Evolutionary conservation across 2,329 filamentous ascomycete species (phyloP).

Genomic region (Stromatinia cepivora): DNA sequence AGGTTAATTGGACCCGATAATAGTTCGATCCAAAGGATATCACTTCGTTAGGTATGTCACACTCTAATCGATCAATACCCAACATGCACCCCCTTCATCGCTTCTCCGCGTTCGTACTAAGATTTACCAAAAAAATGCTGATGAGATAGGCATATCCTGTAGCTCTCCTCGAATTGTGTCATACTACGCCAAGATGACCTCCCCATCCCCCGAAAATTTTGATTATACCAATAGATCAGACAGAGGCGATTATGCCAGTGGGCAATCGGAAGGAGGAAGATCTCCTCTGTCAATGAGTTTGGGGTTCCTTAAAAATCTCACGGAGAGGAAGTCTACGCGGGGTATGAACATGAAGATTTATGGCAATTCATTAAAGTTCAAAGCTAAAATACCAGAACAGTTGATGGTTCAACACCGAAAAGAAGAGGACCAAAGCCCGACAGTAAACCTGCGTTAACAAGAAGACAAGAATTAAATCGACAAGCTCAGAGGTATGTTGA

Average conservation of each 20-base stretch:
- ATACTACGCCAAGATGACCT: slow-evolving; percentile 32
- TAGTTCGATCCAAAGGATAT: background rate
- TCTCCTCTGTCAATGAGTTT: slow-evolving; percentile 50
- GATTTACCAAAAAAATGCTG: slow-evolving; percentile 2
- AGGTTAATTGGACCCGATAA: background rate
- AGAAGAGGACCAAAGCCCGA: slow-evolving; percentile 93
- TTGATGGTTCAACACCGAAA: slow-evolving; percentile 84
- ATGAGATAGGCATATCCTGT: slow-evolving; percentile 8
- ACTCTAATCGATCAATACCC: background rate
- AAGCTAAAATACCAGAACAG: slow-evolving; percentile 25
- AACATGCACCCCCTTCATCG: slow-evolving; percentile 11
- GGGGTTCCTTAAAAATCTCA: slow-evolving; percentile 65
- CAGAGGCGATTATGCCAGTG: slow-evolving; percentile 38
- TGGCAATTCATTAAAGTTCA: background rate
- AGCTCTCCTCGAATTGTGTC: background rate
- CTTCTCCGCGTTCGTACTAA: background rate
- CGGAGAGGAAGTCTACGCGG: slow-evolving; percentile 75
- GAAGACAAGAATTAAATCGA: slow-evolving; percentile 89
- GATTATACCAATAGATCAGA: slow-evolving; percentile 36
- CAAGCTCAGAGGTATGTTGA: slow-evolving; percentile 82
- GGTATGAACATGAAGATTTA: slow-evolving; percentile 49
- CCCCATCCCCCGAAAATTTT: slow-evolving; percentile 34
- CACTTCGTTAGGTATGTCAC: background rate
- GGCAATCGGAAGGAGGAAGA: slow-evolving; percentile 39
- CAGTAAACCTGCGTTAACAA: slow-evolving; percentile 88